Base-by-base conservation (phyloP, 2,329 filamentous ascomycete genomes). In the Colletotrichum karsti region DNA sequence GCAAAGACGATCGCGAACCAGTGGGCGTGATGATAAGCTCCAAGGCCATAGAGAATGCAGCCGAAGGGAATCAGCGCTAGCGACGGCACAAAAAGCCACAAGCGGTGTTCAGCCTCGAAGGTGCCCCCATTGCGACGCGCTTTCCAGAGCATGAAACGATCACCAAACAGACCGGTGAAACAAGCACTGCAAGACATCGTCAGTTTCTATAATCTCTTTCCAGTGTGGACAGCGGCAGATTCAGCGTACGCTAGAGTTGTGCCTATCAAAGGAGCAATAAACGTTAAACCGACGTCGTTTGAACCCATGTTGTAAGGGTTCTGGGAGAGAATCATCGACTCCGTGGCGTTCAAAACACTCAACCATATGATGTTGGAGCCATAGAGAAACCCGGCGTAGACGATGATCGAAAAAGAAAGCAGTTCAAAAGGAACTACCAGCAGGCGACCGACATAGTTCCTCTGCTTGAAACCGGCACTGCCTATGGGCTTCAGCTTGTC, bases 301-400 rank as follows among this genome's bases (percentile, higher is more conserved):
- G 15, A 39, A n/a, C 18, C 37, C 37, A 39, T 13, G 7, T 35
- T 7, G 18, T 1, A 1, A 39, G 18, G 37, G 18, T n/a, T 39
- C 35, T 5, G 13, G 13, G 13, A 39, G 18, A 82, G 74, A 10
- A 82, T 78, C 30, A 81, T 80, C 22, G 76, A 84, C 30, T 75
- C 78, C 3, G 77, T 85, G 67, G 80, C 81, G 48, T 81, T 82
- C 20, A 82, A 73, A 3, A 83, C 79, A 67, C 81, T 82, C 73
- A 81, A 82, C 74, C 78, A 82, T 39, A 82, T 76, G 5, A 83
- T 74, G 28, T 82, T 81, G 0, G 79, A 79, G 2, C 81, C 80
- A 60, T 83, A 83, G 9, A 78, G 79, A 63, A 83, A 39, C 37
- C 37, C 37, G 18, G 37, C 37, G 13, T 39, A 39, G 37, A 13